Evolutionary conservation across 2,329 filamentous ascomycete genomes (phyloP).

Genomic region (Waltergamsia citrina): DNA sequence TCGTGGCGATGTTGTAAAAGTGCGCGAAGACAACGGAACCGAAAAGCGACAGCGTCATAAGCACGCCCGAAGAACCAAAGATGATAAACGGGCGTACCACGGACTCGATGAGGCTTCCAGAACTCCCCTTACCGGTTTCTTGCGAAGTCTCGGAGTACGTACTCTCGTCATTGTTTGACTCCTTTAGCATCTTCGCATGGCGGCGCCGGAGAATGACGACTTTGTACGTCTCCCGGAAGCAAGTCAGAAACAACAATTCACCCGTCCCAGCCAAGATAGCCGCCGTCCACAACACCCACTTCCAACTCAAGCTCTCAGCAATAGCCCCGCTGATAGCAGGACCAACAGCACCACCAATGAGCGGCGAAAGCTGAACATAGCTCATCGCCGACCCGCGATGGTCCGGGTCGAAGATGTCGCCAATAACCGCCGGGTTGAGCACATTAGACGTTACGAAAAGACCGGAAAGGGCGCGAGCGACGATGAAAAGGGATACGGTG

Average conservation of each 20-base stretch:
- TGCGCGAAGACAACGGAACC: slow-evolving; percentile 39
- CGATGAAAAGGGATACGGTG: slow-evolving; percentile 36
- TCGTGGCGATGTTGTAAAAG: slow-evolving; percentile 44
- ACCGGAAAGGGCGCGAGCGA: slow-evolving; percentile 48
- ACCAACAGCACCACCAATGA: slow-evolving; percentile 47
- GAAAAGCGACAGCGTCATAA: slow-evolving; percentile 38
- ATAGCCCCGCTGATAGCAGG: slow-evolving; percentile 46
- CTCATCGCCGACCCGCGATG: slow-evolving; percentile 50
- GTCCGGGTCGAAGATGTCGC: slow-evolving; percentile 51
- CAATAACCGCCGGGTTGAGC: slow-evolving; percentile 53
- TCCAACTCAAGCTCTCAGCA: slow-evolving; percentile 45
- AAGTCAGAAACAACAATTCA: slow-evolving; percentile 39
- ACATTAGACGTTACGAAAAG: slow-evolving; percentile 55
- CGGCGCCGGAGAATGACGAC: slow-evolving; percentile 37
- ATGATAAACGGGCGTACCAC: slow-evolving; percentile 36
- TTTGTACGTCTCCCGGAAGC: slow-evolving; percentile 52
- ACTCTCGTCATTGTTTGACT: slow-evolving; percentile 7
- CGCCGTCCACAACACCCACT: slow-evolving; percentile 40
- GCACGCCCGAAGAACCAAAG: slow-evolving; percentile 38
- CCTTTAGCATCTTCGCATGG: slow-evolving; percentile 18
- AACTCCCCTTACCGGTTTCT: neutral
- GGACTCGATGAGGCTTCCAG: slow-evolving; percentile 18
- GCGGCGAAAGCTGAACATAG: slow-evolving; percentile 44
- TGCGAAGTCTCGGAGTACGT: neutral
- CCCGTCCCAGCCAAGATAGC: slow-evolving; percentile 35